These are phyloP conservation scores for Neolentinus lepideus DNA, from an alignment of 1,284 basidiomycete species.

Conservation along the genomic window DNA sequence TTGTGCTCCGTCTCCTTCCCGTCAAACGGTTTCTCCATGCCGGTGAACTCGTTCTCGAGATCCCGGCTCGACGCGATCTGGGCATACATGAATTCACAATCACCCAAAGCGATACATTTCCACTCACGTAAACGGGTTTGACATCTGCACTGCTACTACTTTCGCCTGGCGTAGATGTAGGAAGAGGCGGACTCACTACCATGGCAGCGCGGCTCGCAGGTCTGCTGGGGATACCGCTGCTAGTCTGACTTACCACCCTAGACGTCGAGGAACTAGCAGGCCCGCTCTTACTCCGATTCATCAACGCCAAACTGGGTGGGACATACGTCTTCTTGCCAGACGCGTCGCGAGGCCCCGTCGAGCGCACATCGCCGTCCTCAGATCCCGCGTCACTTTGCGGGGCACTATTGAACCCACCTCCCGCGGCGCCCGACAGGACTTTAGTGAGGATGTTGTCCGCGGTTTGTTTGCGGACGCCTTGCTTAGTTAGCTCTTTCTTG, in stretches of 20 bases:
- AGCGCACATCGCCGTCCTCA: conserved; percentile 34
- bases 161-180: conserved; percentile 27
- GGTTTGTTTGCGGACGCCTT: conserved; percentile 82
- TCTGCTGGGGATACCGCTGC: conserved; percentile 35
- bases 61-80: conserved; percentile 84
- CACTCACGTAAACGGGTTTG: conserved; percentile 64
- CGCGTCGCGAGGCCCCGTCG: conserved; percentile 7
- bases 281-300: conserved; percentile 30
- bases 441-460: conserved; percentile 63
- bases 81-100: conserved; percentile 12
- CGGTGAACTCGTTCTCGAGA: conserved; percentile 77
- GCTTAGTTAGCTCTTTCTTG: conserved; percentile 86
- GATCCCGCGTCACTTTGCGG: conserved; percentile 44
- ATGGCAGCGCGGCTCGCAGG: conserved; percentile 53
- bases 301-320: conserved; percentile 65
- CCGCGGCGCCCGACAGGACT: conserved; percentile 38
- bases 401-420: conserved; percentile 32
- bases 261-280: conserved; percentile 26
- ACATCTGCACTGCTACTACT: conserved; percentile 37
- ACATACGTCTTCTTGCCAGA: conserved; percentile 48
- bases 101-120: conserved; percentile 4
- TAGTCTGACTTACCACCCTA: conserved; percentile 44
- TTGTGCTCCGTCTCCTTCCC: conserved; percentile 97
- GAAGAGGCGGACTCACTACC: conserved; percentile 30
- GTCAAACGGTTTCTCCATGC: conserved; percentile 78